Evolutionary conservation across 768 basidiomycete genomes (phyloP).

Genomic region (Tulasnella calospora): DNA sequence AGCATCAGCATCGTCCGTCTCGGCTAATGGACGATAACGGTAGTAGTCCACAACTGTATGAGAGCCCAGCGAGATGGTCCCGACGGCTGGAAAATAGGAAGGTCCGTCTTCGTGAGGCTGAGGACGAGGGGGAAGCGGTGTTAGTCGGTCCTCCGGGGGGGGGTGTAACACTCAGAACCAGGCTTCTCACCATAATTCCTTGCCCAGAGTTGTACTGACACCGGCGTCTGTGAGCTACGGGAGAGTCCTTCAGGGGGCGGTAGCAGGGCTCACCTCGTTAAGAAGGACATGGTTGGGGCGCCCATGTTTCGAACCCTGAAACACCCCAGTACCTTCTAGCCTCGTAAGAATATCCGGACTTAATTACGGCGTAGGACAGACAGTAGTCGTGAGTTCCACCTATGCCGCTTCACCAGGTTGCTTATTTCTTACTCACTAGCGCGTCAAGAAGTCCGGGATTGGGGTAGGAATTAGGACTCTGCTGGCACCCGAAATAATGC

Average conservation of each 20-base stretch:
- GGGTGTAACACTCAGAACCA: background rate
- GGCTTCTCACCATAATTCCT: constrained; percentile 77
- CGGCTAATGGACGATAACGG: constrained; percentile 41
- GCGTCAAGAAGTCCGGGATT: constrained; percentile 63
- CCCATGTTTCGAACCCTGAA: constrained; percentile 57
- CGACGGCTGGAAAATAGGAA: constrained; percentile 78
- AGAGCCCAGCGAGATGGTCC: constrained; percentile 83
- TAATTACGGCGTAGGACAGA: background rate
- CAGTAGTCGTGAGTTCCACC: background rate
- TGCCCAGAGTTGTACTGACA: constrained; percentile 76
- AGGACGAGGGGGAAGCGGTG: background rate
- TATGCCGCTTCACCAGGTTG: background rate
- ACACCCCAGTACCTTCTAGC: constrained; percentile 59
- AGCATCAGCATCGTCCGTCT: background rate
- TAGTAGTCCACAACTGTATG: constrained; percentile 83
- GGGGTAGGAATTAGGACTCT: constrained; percentile 62
- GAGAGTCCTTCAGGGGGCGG: constrained; percentile 28
- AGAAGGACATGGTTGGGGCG: constrained; percentile 85
- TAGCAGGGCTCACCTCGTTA: constrained; percentile 57
- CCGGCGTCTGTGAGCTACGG: background rate
- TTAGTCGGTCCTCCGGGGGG: background rate
- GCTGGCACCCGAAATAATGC: constrained; percentile 60
- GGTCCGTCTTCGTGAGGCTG: constrained; percentile 94
- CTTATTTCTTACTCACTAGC: constrained; percentile 44
- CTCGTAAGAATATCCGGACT: constrained; percentile 76